Base-by-base conservation (phyloP, 352 stramenopile genomes). In the Pythium scleroteichum region DNA sequence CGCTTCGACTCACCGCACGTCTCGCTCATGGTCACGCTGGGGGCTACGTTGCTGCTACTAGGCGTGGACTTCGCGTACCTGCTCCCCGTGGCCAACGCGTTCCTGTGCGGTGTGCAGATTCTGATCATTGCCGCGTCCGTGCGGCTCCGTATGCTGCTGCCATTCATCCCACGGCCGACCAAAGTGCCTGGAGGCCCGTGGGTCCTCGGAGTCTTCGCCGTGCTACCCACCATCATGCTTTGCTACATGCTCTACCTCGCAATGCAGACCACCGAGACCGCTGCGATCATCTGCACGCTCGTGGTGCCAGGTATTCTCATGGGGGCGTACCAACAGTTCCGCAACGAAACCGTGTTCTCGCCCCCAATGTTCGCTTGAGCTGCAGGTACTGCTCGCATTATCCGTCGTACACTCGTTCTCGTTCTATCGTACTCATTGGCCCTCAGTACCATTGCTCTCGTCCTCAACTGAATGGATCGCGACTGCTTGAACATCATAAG, bases 21-120 rank as follows among this genome's bases (percentile, higher is more conserved):
- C 2, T 68, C 72, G 12, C 61, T 80, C 20, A 19, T 62, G 6
- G 50, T 63, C 26, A 79, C 60, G 20, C 53, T 77, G n/a, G 23
- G 62, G 3, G 47, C 58, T n/a, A 68, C 64, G 35, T 23, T 80
- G 16, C 22, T 69, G 7, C 47, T 78, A 5, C 35, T 68, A 2
- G 44, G 60, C 24, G 63, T 77, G 35, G 55, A 72, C 39, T 82
- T 92, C 55, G 58, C 84, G 17, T 65, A 70, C 33, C 67, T 86
- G 14, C 51, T 94, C 6, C 69, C 84, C 19, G 68, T 96, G 47
- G 63, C 91, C 27, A 97, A 97, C 68, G 78, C 90, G 19, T 82
- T 94, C 29, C 90, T 92, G 61, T 70, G 82, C 23, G 57, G 84
- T 40, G 63, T 78, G 13, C 68, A 95, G 56, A 41, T 96, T 13